These are phyloP conservation scores for Rhytidhysteron rufulum DNA, from an alignment of 2,329 filamentous ascomycete genomes.

Conservation along the genomic window DNA sequence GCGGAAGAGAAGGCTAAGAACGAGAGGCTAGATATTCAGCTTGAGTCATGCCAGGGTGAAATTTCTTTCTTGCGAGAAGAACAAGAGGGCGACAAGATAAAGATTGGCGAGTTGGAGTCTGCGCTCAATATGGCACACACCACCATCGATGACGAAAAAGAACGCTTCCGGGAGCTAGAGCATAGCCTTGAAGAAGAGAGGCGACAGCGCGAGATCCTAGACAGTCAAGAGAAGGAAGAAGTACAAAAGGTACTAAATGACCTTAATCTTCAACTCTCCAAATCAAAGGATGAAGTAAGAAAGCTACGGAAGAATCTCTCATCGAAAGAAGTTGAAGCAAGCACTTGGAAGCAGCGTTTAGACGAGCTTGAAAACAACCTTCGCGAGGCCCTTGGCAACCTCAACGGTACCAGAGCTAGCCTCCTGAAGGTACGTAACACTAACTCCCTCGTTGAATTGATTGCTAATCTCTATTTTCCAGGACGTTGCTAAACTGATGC, in stretches of 20 bases:
- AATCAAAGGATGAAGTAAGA: conserved; percentile 80
- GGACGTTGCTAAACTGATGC: conserved; percentile 83
- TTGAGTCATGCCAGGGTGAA: conserved; percentile 88
- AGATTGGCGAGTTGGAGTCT: conserved; percentile 89
- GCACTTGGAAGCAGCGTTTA: conserved; percentile 85
- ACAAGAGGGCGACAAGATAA: conserved; percentile 96
- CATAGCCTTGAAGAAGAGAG: conserved; percentile 75
- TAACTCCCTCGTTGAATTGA: conserved; percentile 5
- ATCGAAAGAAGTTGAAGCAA: conserved; percentile 80
- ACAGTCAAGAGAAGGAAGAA: conserved; percentile 87
- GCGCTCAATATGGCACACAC: conserved; percentile 75
- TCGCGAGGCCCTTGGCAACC: conserved; percentile 79
- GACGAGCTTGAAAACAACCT: conserved; percentile 87
- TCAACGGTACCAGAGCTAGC: conserved; percentile 79
- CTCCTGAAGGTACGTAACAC: conserved; percentile 64
- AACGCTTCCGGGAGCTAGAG: conserved; percentile 52
- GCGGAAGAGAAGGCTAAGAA: conserved; percentile 83
- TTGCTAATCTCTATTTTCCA: conserved; percentile 29
- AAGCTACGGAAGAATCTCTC: conserved; percentile 78
- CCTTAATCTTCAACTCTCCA: conserved; percentile 77
- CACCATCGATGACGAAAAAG: conserved; percentile 77
- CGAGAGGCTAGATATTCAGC: conserved; percentile 81
- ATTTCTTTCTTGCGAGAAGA: conserved; percentile 95
- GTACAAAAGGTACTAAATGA: conserved; percentile 91
- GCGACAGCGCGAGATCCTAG: conserved; percentile 80